Evolutionary conservation across 495 filamentous ascomycete species (phyloP).

Genomic region (Hypoxylon fuscum): DNA sequence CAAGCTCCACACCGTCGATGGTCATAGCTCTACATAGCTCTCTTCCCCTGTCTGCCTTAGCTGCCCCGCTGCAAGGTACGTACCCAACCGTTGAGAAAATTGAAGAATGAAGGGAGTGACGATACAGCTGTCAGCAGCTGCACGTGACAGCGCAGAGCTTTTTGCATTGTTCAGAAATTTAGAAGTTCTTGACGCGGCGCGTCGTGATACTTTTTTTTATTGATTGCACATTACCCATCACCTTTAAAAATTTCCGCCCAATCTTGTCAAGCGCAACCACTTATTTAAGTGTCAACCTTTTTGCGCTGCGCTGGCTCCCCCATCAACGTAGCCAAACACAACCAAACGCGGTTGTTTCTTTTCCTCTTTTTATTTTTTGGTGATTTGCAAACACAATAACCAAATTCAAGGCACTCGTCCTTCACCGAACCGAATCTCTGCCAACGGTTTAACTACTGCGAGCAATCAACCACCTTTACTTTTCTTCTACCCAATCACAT

Average conservation of each 20-base stretch:
- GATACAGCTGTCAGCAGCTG: slow-evolving; percentile 26
- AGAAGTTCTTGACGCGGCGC: slow-evolving; percentile 32
- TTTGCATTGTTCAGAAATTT: slow-evolving; percentile 23
- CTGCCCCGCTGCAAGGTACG: too few species aligned
- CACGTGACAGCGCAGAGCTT: slow-evolving; percentile 20
- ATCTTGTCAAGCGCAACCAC: slow-evolving; percentile 8
- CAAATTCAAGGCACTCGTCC: background rate
- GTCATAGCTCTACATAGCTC: too few species aligned
- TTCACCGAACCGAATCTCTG: background rate
- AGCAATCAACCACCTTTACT: background rate
- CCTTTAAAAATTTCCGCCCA: slow-evolving; percentile 17
- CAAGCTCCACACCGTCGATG: too few species aligned
- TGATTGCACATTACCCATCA: slow-evolving; percentile 13
- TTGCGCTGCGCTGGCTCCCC: background rate
- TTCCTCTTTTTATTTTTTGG: too few species aligned
- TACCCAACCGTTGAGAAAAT: too few species aligned
- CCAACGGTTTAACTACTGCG: background rate
- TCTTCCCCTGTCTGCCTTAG: background rate
- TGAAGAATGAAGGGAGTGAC: too few species aligned
- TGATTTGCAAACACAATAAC: background rate
- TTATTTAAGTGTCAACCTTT: slow-evolving; percentile 17
- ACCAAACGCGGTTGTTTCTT: background rate
- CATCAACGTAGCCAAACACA: background rate
- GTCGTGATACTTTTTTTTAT: slow-evolving; percentile 31
- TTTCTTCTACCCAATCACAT: too few species aligned